Conservation (phyloP, 768 basidiomycete species). For the Russula foetens region DNA sequence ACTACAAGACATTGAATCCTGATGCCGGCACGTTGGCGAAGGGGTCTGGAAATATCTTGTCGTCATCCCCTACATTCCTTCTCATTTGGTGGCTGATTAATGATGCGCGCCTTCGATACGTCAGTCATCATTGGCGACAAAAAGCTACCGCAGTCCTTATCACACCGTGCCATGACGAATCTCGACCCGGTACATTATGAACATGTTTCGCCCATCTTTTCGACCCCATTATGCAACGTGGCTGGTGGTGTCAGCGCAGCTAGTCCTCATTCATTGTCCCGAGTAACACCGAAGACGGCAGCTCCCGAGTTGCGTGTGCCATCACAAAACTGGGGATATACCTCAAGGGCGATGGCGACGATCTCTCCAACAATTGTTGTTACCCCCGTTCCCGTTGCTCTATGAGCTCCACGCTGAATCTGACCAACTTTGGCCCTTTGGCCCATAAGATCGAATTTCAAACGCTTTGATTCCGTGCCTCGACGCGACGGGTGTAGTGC, state of each 20-base stretch:
- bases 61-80: conserved; percentile 4
- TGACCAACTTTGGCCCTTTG: too few relatives aligned
- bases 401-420: neutral
- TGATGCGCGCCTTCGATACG: neutral
- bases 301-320: neutral
- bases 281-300: neutral
- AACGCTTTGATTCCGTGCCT: too few relatives aligned
- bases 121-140: neutral
- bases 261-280: neutral
- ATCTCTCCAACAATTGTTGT: neutral
- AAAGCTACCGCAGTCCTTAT: conserved; percentile 1
- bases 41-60: neutral
- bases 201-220: neutral
- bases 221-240: conserved; percentile 6
- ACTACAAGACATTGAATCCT: neutral
- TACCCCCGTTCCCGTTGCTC: too few relatives aligned
- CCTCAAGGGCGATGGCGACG: neutral
- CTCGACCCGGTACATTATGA: neutral
- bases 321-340: neutral
- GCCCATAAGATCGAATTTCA: neutral
- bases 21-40: conserved; percentile 5
- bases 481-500: neutral
- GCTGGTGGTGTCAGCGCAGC: neutral
- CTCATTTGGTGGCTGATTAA: conserved; percentile 4
- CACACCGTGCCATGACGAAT: neutral